A percentile compares a stretch with the other conserved stretches of the same genome.
Evolutionary conservation across 768 basidiomycete species (phyloP).

Genomic region (Collybia mongolica): DNA sequence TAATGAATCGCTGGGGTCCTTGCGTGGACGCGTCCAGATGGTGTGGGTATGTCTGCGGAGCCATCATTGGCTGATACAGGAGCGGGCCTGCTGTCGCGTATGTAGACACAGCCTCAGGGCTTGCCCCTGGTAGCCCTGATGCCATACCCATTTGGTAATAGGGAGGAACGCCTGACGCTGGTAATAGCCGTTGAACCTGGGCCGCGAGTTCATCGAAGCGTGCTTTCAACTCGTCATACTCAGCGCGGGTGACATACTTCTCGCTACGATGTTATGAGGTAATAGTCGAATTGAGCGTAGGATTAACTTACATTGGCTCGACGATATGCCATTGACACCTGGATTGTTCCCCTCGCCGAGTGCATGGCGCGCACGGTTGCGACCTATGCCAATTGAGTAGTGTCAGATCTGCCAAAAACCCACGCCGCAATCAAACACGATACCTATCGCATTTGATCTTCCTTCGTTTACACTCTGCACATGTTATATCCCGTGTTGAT

Average conservation of each 20-base stretch:
- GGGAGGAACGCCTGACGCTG: conserved; percentile 18
- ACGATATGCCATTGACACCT: conserved; percentile 85
- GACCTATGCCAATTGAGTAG: conserved; percentile 39
- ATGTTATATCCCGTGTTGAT: conserved; percentile 21
- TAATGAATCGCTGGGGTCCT: conserved; percentile 24
- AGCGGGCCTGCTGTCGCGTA: conserved; percentile 20
- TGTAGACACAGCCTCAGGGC: conserved; percentile 31
- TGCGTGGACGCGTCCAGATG: conserved; percentile 20
- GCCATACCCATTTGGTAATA: conserved; percentile 32
- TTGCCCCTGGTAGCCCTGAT: conserved; percentile 24
- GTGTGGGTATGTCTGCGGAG: conserved; percentile 25
- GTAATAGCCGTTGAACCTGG: conserved; percentile 48
- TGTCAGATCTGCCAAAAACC: conserved; percentile 20
- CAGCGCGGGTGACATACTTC: conserved; percentile 76
- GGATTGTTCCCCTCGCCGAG: conserved; percentile 73
- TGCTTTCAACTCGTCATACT: conserved; percentile 73
- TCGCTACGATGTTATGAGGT: conserved; percentile 43
- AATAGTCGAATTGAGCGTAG: conserved; percentile 9
- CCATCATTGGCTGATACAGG: conserved; percentile 34
- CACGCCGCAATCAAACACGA: conserved; percentile 19
- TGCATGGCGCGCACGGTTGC: conserved; percentile 81
- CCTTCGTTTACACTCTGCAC: conserved; percentile 76
- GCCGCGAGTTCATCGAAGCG: conserved; percentile 63
- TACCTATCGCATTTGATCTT: conserved; percentile 90
- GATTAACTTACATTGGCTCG: conserved; percentile 69